Conservation (phyloP, 192 early-diverging fungal genomes). For the Haplosporangium gracile region DNA sequence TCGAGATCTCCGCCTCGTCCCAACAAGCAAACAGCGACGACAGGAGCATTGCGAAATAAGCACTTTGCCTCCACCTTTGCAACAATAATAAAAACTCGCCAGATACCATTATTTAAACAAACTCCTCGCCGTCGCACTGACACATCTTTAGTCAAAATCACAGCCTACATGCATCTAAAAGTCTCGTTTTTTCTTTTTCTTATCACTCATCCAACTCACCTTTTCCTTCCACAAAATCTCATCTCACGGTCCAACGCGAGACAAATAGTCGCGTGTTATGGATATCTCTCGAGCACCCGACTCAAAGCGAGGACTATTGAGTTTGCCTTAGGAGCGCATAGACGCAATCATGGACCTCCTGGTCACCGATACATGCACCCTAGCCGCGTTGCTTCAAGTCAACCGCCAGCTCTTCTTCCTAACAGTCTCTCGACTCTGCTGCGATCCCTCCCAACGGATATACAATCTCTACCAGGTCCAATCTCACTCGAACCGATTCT, state of each 20-base stretch:
- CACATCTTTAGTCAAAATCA: no score
- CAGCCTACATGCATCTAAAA: no score
- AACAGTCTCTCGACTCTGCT: conserved; percentile 7
- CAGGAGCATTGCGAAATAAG: background rate
- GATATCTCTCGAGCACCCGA: no score
- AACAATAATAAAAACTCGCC: background rate
- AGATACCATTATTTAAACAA: background rate
- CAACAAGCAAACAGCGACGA: background rate
- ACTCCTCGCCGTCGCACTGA: no score
- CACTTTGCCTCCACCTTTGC: background rate
- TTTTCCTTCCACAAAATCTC: no score
- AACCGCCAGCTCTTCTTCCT: conserved; percentile 31
- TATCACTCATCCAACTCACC: no score
- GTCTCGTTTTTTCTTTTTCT: no score
- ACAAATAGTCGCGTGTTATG: no score
- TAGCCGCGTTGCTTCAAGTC: conserved; percentile 20
- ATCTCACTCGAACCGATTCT: background rate
- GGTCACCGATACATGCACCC: conserved; percentile 3
- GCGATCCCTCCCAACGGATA: conserved; percentile 17
- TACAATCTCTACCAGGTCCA: background rate
- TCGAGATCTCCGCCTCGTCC: background rate
- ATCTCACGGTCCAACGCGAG: no score
- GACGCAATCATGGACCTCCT: conserved; percentile 5
- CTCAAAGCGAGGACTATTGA: conserved; percentile 5
- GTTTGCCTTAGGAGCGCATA: conserved; percentile 21